Percentiles rank a stretch among this genome's conserved stretches.
phyloP scores from a whole-genome alignment of 768 basidiomycete genomes.

The Tubosaeta brunneosetosa region DNA sequence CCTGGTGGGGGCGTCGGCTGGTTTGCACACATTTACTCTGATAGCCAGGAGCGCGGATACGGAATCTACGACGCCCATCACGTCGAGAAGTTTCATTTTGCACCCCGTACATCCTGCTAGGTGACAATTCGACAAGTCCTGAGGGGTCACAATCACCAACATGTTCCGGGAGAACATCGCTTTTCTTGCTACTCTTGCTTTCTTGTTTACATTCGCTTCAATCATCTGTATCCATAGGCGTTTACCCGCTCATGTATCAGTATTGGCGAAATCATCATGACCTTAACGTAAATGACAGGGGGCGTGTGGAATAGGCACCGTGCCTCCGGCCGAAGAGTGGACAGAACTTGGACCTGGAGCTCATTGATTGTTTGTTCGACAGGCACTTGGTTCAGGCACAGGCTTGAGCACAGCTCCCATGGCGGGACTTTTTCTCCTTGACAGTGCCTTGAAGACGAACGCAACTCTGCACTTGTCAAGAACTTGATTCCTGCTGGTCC shows the following conservation, averaged over 20 bases:
- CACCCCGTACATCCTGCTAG: conserved; percentile 59
- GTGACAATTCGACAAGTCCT: neutral
- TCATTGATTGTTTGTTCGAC: no score
- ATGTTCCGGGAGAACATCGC: neutral
- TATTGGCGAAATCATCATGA: neutral
- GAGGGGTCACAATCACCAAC: neutral
- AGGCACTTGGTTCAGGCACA: no score
- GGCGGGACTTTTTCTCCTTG: no score
- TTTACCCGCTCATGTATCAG: neutral
- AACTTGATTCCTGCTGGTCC: no score
- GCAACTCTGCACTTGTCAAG: no score
- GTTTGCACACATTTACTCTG: conserved; percentile 80
- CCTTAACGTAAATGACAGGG: neutral
- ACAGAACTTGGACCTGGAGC: no score
- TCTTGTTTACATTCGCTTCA: conserved; percentile 1
- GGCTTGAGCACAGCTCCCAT: no score
- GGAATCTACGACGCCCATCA: conserved; percentile 55
- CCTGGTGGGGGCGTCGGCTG: conserved; percentile 66
- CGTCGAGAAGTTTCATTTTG: conserved; percentile 56
- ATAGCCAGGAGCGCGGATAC: conserved; percentile 62
- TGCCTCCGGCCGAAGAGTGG: no score
- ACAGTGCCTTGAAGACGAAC: no score
- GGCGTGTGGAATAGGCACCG: neutral
- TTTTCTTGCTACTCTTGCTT: neutral
- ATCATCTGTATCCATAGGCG: conserved; percentile 5